Percentiles rank a stretch among this genome's conserved stretches.
Conservation (phyloP, 805 yeast genomes). For the Zygotorulaspora sp. region DNA sequence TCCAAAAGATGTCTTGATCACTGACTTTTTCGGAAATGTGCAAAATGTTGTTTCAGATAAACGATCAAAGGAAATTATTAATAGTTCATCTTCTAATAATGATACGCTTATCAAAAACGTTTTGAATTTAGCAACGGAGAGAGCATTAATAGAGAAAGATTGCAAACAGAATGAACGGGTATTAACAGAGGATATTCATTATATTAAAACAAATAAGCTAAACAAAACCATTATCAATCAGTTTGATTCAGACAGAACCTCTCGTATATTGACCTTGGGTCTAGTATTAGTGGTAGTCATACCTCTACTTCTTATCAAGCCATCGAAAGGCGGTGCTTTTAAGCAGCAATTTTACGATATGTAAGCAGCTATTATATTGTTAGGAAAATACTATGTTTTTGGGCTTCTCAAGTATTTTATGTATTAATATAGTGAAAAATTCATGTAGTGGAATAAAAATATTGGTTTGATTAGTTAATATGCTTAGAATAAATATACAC, state of each 20-base stretch:
- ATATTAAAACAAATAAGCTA: conserved; percentile 6
- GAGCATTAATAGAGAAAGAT: too few species aligned
- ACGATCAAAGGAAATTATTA: conserved; percentile 42
- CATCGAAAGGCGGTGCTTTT: background rate
- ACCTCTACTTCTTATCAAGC: background rate
- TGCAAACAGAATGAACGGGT: too few species aligned
- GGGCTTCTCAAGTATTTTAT: too few species aligned
- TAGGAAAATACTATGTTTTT: too few species aligned
- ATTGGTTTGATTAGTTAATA: too few species aligned
- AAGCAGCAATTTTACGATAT: background rate
- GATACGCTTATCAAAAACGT: conserved; percentile 13
- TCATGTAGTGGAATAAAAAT: too few species aligned
- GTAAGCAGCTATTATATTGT: too few species aligned
- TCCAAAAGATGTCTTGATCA: conserved; percentile 58
- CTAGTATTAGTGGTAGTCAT: conserved; percentile 1
- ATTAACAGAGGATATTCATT: background rate
- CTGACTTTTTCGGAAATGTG: conserved; percentile 93
- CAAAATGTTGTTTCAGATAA: conserved; percentile 70
- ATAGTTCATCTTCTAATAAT: background rate
- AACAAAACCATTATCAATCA: background rate
- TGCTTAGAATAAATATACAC: conserved; percentile 8
- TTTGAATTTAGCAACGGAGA: conserved; percentile 18
- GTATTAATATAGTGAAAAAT: too few species aligned
- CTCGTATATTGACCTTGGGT: conserved; percentile 4
- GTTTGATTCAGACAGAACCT: background rate